Evolutionary conservation across 495 filamentous ascomycete species (phyloP).

Genomic region (Penicillium antarcticum): DNA sequence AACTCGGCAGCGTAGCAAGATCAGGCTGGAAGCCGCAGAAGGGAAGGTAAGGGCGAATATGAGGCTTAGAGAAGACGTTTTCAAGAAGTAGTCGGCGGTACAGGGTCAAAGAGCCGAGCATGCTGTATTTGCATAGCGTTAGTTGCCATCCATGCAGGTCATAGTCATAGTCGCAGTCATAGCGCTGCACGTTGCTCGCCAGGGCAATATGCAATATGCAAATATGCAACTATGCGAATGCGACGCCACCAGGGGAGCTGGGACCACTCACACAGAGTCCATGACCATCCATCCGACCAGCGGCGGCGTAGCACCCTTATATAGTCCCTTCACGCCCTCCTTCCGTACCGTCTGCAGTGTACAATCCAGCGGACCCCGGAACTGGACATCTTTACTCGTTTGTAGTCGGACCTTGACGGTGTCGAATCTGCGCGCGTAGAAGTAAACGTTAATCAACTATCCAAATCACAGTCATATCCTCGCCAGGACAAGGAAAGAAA

Average conservation of each 20-base stretch:
- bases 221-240: too few species aligned
- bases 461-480: too few species aligned
- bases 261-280: slow-evolving; percentile 68
- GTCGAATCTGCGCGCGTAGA: slow-evolving; percentile 60
- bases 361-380: slow-evolving; percentile 85
- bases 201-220: too few species aligned
- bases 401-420: slow-evolving; percentile 95
- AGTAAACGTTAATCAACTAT: neutral
- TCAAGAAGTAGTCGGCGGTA: slow-evolving; percentile 80
- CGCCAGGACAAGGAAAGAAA: too few species aligned
- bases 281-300: slow-evolving; percentile 98
- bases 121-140: slow-evolving; percentile 36
- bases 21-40: slow-evolving; percentile 30
- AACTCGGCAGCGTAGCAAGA: slow-evolving; percentile 57
- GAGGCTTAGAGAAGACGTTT: slow-evolving; percentile 66
- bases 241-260: neutral
- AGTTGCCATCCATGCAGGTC: neutral
- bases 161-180: neutral
- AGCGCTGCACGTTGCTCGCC: too few species aligned
- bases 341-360: slow-evolving; percentile 73
- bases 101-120: slow-evolving; percentile 87
- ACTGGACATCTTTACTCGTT: slow-evolving; percentile 73
- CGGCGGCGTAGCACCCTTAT: slow-evolving; percentile 87
- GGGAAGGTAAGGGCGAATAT: slow-evolving; percentile 36
- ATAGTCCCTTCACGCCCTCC: slow-evolving; percentile 75